Conservation (phyloP, 176 grass and related monocot species). For the Microstegium vimineum region DNA sequence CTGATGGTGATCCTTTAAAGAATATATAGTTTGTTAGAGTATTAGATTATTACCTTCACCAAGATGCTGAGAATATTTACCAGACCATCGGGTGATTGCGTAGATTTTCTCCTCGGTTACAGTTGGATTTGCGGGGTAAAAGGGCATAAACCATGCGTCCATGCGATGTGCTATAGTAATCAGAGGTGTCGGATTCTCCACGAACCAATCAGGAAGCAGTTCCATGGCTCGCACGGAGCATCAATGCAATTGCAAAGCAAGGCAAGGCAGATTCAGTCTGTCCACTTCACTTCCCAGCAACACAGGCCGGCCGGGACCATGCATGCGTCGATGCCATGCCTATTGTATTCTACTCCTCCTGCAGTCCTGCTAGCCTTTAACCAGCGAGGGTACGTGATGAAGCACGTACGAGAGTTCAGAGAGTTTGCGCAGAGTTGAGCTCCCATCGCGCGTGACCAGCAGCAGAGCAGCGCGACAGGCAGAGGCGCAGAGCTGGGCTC, state of each 20-base stretch:
- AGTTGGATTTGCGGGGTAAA: not conserved
- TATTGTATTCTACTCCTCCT: not conserved
- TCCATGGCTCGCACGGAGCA: not conserved
- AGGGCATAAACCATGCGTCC: not conserved
- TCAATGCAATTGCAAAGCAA: not conserved
- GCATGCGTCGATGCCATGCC: not conserved
- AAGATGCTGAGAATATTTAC: not conserved
- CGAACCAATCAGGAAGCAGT: not conserved
- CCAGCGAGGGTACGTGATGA: not conserved
- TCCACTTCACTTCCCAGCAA: not conserved
- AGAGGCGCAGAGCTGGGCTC: not conserved
- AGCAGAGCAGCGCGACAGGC: not conserved
- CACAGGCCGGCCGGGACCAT: not conserved
- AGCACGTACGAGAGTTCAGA: conserved; percentile 26
- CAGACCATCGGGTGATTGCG: not conserved
- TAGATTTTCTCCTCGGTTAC: not conserved
- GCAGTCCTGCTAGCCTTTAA: not conserved
- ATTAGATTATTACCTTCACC: not conserved
- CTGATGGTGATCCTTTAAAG: rapidly evolving
- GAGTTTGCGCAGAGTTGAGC: not conserved
- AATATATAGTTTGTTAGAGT: not conserved
- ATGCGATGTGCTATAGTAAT: too few species aligned
- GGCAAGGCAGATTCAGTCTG: not conserved
- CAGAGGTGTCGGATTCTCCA: not conserved
- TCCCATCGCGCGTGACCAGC: not conserved